Evolutionary conservation across 2,329 filamentous ascomycete genomes (phyloP), one percentile per base, ranked within the genome.

Genomic region (Calonectria leucothoes): DNA sequence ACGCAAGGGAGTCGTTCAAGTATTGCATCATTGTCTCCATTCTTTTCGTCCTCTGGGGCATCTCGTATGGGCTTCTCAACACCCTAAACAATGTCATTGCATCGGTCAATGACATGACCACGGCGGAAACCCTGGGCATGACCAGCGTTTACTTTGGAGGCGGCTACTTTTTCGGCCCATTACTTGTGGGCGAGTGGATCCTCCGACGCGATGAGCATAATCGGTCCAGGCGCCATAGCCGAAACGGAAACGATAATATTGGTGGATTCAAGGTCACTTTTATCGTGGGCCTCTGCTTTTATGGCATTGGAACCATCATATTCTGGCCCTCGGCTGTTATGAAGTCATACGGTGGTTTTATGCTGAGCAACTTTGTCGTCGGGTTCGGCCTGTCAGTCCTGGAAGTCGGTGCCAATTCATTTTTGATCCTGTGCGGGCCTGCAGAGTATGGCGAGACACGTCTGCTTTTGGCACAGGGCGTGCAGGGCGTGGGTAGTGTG

Each of bases 1-100:
- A 90, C 1, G 88, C 88, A 1, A 82, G 84, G 14, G 93, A 95
- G 75, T 94, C 93, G 0, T 85, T 94, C 76, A 93, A 92, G 75
- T 94, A 95, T 75, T 93, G 94, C 79, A 88, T 90, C 20, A 87
- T 95, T 75, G 95, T 97, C 27, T 94, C 94, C 1, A 89, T 96
- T 8, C 87, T 98, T 0, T 98, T 98, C 84, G 92, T 98, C 76
- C 86, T 98, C 3, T 98, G 95, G 95, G 96, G 96, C 0, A 93
- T 98, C 71, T 95, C 95, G 0, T 98, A 98, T 78, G 96, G 96
- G 0, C 89, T 98, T 2, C 87, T 98, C 7, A 95, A 97, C 79
- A 93, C 93, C 0, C 89, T 98, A 33, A 98, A 98, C 82, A 89
- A 89, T 25, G 91, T 91, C 29, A 92, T 95, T 66, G 91, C 93